These are phyloP conservation scores for Fusarium protoensiforme DNA, from an alignment of 2,329 filamentous ascomycete species.

Conservation along the genomic window DNA sequence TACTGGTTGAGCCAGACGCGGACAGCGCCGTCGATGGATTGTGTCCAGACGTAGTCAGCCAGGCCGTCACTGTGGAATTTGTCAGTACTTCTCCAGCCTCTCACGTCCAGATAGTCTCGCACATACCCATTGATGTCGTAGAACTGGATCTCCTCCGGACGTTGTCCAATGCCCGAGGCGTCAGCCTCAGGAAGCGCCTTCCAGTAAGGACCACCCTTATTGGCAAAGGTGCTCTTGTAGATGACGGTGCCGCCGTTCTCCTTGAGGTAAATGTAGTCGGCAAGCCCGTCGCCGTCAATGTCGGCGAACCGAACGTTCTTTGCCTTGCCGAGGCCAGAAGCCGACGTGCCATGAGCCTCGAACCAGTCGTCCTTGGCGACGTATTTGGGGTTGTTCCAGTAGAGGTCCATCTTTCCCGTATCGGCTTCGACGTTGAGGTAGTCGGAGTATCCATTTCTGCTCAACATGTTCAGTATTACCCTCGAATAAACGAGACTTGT, in stretches of 20 bases:
- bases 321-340: slow-evolving; percentile 24
- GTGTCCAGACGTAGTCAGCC: background rate
- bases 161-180: slow-evolving; percentile 27
- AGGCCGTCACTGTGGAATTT: background rate
- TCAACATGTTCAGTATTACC: background rate
- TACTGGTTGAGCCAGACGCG: background rate
- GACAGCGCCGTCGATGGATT: background rate
- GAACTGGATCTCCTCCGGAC: slow-evolving; percentile 30
- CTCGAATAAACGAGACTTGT: background rate
- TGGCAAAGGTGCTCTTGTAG: background rate
- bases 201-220: background rate
- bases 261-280: slow-evolving; percentile 30
- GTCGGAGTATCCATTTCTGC: background rate
- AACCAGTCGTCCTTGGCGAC: background rate
- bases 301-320: slow-evolving; percentile 35
- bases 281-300: slow-evolving; percentile 38
- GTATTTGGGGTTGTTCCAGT: background rate
- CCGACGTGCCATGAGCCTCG: slow-evolving; percentile 14
- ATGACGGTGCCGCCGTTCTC: background rate
- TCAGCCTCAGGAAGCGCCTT: slow-evolving; percentile 3
- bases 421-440: background rate
- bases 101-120: background rate
- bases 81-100: background rate
- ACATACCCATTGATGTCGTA: slow-evolving; percentile 36
- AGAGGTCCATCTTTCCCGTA: background rate